These are phyloP conservation scores for Termitomyces sp. DNA, from an alignment of 768 basidiomycete genomes.

Conservation along the genomic window DNA sequence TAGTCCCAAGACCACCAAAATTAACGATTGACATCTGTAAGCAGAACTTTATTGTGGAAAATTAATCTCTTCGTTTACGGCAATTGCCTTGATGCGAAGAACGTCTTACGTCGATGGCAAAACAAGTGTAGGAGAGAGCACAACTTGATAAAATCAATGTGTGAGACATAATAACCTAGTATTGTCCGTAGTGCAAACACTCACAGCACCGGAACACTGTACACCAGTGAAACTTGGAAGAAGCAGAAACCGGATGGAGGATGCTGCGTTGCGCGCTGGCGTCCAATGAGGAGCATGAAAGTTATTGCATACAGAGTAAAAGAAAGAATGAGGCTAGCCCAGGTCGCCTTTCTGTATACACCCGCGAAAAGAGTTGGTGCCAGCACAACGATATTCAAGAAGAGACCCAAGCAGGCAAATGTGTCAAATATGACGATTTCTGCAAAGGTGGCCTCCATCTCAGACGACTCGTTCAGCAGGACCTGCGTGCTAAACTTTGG, in stretches of 20 bases:
- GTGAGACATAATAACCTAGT: neutral
- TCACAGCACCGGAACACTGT: neutral
- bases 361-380: neutral
- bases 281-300: neutral
- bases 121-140: neutral
- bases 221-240: neutral
- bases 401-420: neutral
- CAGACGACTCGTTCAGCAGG: neutral
- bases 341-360: neutral
- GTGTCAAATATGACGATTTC: neutral
- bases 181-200: neutral
- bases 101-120: neutral
- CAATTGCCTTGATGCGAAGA: neutral
- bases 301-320: neutral
- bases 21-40: neutral
- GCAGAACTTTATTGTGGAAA: neutral
- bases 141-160: neutral
- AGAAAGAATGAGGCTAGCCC: neutral
- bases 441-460: neutral
- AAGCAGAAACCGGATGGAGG: neutral
- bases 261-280: neutral
- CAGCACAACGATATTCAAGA: constrained; percentile 1
- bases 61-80: no score
- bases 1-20: neutral
- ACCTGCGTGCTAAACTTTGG: neutral